These are phyloP conservation scores for Aspergillus sp. DNA, from an alignment of 2,329 filamentous ascomycete species.

Conservation along the genomic window DNA sequence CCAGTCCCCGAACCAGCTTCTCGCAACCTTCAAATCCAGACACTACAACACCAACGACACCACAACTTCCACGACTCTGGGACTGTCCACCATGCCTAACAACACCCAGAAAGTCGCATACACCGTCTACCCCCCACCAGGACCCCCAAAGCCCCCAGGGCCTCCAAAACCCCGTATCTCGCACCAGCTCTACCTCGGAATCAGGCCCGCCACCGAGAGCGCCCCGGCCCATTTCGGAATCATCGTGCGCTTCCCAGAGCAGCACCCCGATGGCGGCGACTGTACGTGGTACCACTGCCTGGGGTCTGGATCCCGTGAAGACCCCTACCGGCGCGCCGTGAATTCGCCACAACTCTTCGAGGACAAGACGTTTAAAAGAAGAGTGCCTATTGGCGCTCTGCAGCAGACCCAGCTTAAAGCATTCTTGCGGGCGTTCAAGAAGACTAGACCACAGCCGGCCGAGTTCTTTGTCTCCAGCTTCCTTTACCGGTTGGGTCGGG, in stretches of 20 bases:
- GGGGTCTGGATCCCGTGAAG: background rate
- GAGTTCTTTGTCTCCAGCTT: background rate
- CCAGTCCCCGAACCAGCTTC: no score
- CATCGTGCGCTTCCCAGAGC: background rate
- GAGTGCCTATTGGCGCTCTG: background rate
- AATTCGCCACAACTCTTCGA: background rate
- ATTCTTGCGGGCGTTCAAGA: background rate
- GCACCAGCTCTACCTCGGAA: background rate
- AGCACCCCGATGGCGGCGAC: background rate
- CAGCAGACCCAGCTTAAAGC: background rate
- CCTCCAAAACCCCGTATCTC: no score
- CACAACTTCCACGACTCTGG: no score
- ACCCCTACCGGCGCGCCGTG: background rate
- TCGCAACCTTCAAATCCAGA: no score
- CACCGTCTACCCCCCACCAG: no score
- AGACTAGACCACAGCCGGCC: background rate
- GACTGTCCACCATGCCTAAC: no score
- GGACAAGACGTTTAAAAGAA: background rate
- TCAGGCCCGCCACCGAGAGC: background rate
- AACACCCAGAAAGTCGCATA: no score
- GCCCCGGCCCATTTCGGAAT: background rate
- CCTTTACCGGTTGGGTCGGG: background rate
- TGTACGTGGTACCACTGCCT: background rate
- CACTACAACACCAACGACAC: no score
- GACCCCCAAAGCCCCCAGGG: no score